phyloP scores from a whole-genome alignment of 345 rosid genomes.

The Euphorbia peplus region DNA sequence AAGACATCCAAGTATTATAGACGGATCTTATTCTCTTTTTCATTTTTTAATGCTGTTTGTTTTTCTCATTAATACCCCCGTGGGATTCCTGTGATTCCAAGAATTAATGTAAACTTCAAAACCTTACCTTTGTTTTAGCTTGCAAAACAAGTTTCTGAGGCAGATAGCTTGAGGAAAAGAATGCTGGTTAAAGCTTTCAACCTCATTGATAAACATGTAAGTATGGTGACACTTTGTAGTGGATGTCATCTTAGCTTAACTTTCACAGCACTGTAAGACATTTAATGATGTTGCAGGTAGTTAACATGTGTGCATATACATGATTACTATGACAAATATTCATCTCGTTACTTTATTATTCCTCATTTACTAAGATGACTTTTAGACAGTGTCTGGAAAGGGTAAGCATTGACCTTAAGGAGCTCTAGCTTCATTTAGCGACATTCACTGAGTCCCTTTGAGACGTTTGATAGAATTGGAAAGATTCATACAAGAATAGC shows the following conservation, averaged over 20 bases:
- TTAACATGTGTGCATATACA: background rate
- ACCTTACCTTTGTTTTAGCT: constrained; percentile 48
- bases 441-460: background rate
- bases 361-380: background rate
- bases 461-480: background rate
- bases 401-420: background rate
- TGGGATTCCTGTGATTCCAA: background rate
- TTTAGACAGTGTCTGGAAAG: background rate
- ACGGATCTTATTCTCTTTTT: background rate
- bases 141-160: constrained; percentile 76
- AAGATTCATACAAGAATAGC: background rate
- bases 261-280: constrained; percentile 6
- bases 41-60: background rate
- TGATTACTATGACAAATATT: background rate
- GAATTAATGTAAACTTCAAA: constrained; percentile 12
- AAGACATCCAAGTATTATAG: background rate
- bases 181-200: constrained; percentile 75
- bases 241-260: constrained; percentile 15
- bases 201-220: constrained; percentile 73
- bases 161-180: constrained; percentile 63
- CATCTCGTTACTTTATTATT: constrained; percentile 10
- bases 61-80: background rate
- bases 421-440: background rate
- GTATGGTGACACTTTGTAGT: constrained; percentile 26
- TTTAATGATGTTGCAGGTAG: background rate